Base-by-base conservation (phyloP, 768 basidiomycete species). In the Lactarius hatsudake region DNA sequence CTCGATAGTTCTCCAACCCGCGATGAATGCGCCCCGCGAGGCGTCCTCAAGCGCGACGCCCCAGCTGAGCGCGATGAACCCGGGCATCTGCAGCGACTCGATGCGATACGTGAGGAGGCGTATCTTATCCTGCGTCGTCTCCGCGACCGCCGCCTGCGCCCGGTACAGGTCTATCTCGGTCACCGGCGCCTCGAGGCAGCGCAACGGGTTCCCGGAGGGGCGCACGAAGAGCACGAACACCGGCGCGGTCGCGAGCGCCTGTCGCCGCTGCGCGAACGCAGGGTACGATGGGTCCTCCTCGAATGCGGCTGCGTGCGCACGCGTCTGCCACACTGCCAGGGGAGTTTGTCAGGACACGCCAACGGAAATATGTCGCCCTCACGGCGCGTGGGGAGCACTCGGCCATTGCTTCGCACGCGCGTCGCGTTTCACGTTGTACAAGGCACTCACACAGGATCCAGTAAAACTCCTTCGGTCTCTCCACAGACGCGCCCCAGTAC, bases 41-140 rank as follows among this genome's bases (percentile, higher is more conserved):
- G 0, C 9, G 6, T 67, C 57, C 32, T 63, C 66, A 12, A 48
- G 1, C 1, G 57, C 23, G 17, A 45, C 12, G 9, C 66, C 66
- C 66, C 66, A 67, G 30, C 57, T 45, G 6, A 63, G 62, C 62
- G 30, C 40, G n/a, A 67, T 2, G 30, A 67, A 67, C 10, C 66
- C 66, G 17, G 9, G 38, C 30, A 63, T 12, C 30, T 59, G 62
- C 3, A 67, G 18, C 48, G 66, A 63, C 36, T 63, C 62, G 20
- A 67, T 3, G 57, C 66, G 66, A 7, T 59, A 28, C 51, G 48
- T 55, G 2, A 59, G 0, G 3, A 38, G 57, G 15, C 58, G 66
- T 2, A 63, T 28, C 30, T 15, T n/a, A 1, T 54, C 62, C 20
- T 67, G 62, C 40, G 62, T 63, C 57, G 26, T 34, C 23, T 36